Base-by-base conservation (phyloP, 1,139 yeast species). In the Meyerozyma guilliermondii region DNA sequence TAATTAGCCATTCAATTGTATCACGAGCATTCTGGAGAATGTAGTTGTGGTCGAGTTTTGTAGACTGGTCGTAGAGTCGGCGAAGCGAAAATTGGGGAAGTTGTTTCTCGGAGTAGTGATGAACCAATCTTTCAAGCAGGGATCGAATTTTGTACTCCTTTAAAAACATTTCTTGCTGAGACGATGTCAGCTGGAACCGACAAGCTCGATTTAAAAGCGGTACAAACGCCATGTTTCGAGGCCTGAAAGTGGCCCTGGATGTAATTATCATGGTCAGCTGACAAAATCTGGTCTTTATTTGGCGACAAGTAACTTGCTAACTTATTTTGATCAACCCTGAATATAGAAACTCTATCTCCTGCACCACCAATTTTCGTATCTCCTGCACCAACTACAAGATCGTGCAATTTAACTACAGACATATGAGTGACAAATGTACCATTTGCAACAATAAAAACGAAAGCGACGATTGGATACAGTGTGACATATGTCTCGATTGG, bases 401-500 rank as follows among this genome's bases (percentile, higher is more conserved):
- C 5, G 28, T 26, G 28, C 28, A 13, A n/a, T 26, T n/a, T 13
- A n/a, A 26, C 28, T 11, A 9, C 11, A n/a, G 7, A n/a, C 28
- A 18, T 16, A 29, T 29, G 33, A 13, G 18, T 5, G 33, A 29
- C 33, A 29, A 8, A 29, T 33, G 36, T 20, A 9, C 24, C 13
- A 23, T 20, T 10, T 33, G 36, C 24, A 10, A 3, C 26, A 20
- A 33, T 16, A 13, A 9, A 9, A 17, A 9, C 8, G 24, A 33
- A 11, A 7, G 14, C 20, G 23, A 17, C 24, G 36, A 33, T 16
- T 83, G 91, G 92, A 64, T 84, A 10, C 78, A 72, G 44, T 85
- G 94, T 55, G 82, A 78, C 30, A 54, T 58, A 3, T 85, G 94
- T 56, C 52, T 63, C 11, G 67, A 63, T 43, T 83, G 92, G 92